Percentiles rank a stretch among this genome's conserved stretches.
These are phyloP conservation scores for Cordyceps pruinosa DNA, from an alignment of 2,329 filamentous ascomycete species.

Conservation along the genomic window DNA sequence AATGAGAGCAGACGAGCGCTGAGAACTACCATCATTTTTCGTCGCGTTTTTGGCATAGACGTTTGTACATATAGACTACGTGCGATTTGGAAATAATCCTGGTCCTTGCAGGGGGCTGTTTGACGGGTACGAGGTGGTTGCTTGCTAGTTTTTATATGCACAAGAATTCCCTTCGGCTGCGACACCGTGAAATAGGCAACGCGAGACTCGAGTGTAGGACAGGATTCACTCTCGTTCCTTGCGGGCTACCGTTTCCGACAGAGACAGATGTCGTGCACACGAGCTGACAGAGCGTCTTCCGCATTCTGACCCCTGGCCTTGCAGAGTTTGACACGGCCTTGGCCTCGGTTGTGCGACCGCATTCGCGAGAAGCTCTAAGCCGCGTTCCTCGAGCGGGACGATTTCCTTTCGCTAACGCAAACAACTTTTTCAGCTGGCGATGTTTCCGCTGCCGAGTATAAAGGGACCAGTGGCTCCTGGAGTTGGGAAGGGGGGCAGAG, in stretches of 20 bases:
- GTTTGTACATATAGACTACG: neutral
- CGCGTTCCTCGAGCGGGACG: neutral
- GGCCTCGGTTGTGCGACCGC: slow-evolving; percentile 7
- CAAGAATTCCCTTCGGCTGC: neutral
- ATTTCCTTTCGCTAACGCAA: neutral
- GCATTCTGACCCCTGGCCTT: neutral
- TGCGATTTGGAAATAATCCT: neutral
- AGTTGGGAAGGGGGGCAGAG: neutral
- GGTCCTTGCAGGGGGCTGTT: neutral
- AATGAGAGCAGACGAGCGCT: slow-evolving; percentile 1
- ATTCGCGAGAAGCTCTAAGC: neutral
- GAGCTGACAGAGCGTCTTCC: neutral
- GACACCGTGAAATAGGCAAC: neutral
- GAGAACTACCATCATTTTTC: neutral
- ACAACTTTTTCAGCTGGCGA: neutral
- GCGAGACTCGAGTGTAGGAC: neutral
- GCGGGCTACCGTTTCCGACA: slow-evolving; percentile 6
- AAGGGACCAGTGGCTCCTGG: neutral
- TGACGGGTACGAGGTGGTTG: neutral
- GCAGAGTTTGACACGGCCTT: neutral
- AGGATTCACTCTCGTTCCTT: neutral
- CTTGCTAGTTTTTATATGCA: neutral
- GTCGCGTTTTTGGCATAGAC: neutral
- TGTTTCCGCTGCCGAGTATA: neutral
- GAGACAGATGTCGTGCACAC: slow-evolving; percentile 6